These are phyloP conservation scores for Saccharomycopsis amapae DNA, from an alignment of 805 yeast genomes.

Conservation along the genomic window DNA sequence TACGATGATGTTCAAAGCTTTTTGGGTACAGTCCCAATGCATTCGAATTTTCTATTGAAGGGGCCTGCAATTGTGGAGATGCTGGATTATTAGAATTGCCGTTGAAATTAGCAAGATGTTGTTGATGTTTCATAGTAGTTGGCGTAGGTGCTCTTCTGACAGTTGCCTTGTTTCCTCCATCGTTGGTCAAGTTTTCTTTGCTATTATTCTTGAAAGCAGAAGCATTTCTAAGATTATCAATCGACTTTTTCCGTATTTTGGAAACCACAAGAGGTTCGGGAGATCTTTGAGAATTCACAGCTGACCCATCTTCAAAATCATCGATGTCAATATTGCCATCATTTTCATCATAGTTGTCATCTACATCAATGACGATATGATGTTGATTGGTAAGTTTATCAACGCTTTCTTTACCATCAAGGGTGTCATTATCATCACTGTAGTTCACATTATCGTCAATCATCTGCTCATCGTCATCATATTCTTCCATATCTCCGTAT, in stretches of 20 bases:
- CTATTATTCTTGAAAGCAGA: conserved; percentile 1
- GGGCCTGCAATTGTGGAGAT: background rate
- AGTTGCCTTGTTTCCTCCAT: background rate
- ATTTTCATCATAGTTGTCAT: too few species aligned
- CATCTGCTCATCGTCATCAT: background rate
- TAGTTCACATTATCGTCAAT: conserved; percentile 6
- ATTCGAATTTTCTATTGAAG: too few species aligned
- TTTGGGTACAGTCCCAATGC: background rate
- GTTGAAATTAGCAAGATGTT: background rate
- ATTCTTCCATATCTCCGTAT: conserved; percentile 9
- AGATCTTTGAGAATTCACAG: background rate
- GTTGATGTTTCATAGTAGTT: conserved; percentile 2
- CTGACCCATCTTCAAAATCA: conserved; percentile 6
- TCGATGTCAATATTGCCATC: conserved; percentile 5
- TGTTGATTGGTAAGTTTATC: background rate
- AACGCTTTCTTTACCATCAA: conserved; percentile 4
- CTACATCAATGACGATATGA: background rate
- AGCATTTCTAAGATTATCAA: conserved; percentile 7
- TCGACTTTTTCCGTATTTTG: conserved; percentile 13
- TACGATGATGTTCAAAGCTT: background rate
- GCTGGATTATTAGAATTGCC: background rate
- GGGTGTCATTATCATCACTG: conserved; percentile 14
- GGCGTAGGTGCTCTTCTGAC: conserved; percentile 12
- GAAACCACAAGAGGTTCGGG: conserved; percentile 10
- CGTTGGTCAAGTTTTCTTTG: background rate